Evolutionary conservation across 495 filamentous ascomycete species (phyloP), one percentile per base, ranked within the genome.

Genomic region (Glonium stellatum): DNA sequence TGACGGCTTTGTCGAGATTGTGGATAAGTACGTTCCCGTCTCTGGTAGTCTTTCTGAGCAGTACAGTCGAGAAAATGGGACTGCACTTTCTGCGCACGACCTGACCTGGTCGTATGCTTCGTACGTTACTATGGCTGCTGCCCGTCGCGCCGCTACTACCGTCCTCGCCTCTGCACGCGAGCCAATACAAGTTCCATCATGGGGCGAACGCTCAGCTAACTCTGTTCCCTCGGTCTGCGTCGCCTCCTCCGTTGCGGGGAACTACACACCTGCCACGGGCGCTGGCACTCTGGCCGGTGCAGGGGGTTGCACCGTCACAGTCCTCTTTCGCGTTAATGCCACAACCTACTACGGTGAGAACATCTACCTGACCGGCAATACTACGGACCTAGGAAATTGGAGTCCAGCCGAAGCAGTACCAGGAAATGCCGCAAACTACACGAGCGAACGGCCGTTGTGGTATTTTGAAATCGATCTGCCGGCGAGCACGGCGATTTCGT

Each of bases 41-140:
- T 78, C 80, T 59, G 85, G 85, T 21, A 76, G 78, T 10, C 55
- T 87, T 13, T 69, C 79, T 13, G 85, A 88, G 69, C 85, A 88
- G 66, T 87, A 74, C 62, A 73, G 77, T 69, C 77, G 76, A 57
- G 66, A 72, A 47, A 72, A 69, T 54, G 85, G 85, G 46, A 56
- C 62, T 0, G 77, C 77, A 10, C 58, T 82, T 19, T 82, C 80
- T 1, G 85, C 85, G 8, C 61, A 74, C 13, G 75, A 87, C 64
- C 72, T 88, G n/a, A 87, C 86, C 21, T 89, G 86, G 85, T 86
- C 80, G n/a, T 86, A 83, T 67, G 80, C 81, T 6, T 72, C 82
- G n/a, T 85, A 85, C 71, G 63, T 85, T 39, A 81, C 82, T 5
- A 81, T 82, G 37, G 81, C 80, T 27, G 73, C 79, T 22, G 78